phyloP scores from a whole-genome alignment of 345 rosid species.

The Eucalyptus cloeziana region DNA sequence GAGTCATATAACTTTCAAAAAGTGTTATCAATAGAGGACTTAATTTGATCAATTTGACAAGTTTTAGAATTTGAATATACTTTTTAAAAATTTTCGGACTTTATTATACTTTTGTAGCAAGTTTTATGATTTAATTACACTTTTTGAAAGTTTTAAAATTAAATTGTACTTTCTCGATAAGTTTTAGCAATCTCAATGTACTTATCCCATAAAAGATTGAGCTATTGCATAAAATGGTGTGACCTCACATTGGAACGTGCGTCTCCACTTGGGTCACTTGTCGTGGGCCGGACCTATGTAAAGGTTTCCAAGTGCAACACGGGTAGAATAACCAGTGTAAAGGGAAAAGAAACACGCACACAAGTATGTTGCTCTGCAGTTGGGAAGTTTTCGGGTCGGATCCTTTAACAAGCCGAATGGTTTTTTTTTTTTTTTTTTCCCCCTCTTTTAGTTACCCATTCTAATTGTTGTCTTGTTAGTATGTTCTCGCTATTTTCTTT shows the following conservation, averaged over 20 bases:
- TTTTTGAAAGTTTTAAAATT: no score
- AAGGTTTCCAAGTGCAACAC: background rate
- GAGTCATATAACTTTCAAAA: fast-evolving
- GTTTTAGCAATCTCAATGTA: no score
- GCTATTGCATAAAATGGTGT: background rate
- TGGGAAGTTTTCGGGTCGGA: background rate
- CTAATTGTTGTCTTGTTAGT: background rate
- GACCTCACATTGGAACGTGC: background rate
- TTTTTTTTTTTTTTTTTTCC: no score
- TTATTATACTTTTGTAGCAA: fast-evolving
- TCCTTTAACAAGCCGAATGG: background rate
- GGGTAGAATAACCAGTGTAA: background rate
- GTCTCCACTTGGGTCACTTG: background rate
- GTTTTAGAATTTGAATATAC: fast-evolving
- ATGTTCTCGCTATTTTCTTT: background rate
- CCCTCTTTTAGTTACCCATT: background rate
- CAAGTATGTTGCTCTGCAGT: background rate
- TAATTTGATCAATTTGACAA: fast-evolving
- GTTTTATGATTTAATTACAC: no score
- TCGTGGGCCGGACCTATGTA: background rate
- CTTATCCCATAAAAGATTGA: background rate
- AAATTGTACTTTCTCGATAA: no score
- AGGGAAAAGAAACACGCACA: background rate
- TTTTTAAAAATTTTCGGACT: no score
- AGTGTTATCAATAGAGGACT: fast-evolving